A percentile compares a stretch with the other conserved stretches of the same genome.
Evolutionary conservation across 2,329 filamentous ascomycete species (phyloP).

Genomic region (Venturia effusa): DNA sequence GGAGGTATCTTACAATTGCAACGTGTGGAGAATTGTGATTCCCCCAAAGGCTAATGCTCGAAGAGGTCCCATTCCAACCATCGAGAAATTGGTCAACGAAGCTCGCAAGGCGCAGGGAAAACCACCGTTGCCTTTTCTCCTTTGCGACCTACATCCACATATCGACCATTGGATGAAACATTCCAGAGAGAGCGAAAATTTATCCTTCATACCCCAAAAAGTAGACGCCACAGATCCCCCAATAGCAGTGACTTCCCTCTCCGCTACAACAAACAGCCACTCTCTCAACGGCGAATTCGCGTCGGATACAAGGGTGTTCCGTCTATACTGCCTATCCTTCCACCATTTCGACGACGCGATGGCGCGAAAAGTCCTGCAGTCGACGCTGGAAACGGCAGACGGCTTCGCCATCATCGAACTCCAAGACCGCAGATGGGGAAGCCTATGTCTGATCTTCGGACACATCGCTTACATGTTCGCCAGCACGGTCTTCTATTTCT

Average conservation of each 20-base stretch:
- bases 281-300: not conserved
- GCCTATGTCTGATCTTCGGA: constrained; percentile 22
- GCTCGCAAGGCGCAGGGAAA: constrained; percentile 15
- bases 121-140: constrained; percentile 24
- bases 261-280: constrained; percentile 31
- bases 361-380: constrained; percentile 49
- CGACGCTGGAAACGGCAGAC: constrained; percentile 53
- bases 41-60: constrained; percentile 41
- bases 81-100: constrained; percentile 24
- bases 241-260: constrained; percentile 24
- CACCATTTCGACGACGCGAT: constrained; percentile 63
- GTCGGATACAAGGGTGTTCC: constrained; percentile 39
- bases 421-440: constrained; percentile 44
- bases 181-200: constrained; percentile 34
- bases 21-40: not conserved
- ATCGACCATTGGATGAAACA: constrained; percentile 25
- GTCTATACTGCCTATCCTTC: constrained; percentile 64
- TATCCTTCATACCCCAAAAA: constrained; percentile 48
- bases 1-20: constrained; percentile 37
- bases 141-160: constrained; percentile 31
- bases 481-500: constrained; percentile 42
- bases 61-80: constrained; percentile 22
- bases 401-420: constrained; percentile 65
- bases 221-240: constrained; percentile 57
- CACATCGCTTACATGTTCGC: constrained; percentile 39